These are phyloP conservation scores for Quercus cerris DNA, from an alignment of 306 rosid genomes.

Conservation along the genomic window DNA sequence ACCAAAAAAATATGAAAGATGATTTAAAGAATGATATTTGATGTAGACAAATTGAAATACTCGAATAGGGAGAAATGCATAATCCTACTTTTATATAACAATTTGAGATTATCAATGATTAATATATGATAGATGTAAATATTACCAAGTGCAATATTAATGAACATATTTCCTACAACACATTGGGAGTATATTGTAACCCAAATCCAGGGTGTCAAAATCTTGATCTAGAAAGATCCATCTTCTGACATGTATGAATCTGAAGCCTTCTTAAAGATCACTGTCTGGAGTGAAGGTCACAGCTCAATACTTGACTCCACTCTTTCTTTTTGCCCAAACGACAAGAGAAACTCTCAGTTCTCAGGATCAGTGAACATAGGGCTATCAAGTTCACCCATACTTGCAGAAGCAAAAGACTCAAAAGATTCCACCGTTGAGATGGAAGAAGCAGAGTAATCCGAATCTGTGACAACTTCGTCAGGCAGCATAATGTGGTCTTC, in stretches of 20 bases:
- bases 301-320: background rate
- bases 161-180: background rate
- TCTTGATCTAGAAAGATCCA: background rate
- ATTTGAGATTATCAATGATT: background rate
- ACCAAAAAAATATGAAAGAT: background rate
- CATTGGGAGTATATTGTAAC: background rate
- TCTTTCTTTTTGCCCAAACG: background rate
- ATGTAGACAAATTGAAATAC: background rate
- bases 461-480: conserved; percentile 54
- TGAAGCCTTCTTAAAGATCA: background rate
- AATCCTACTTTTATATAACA: background rate
- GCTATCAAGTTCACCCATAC: conserved; percentile 92
- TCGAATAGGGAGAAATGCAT: background rate
- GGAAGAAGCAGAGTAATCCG: conserved; percentile 72
- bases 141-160: background rate
- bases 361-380: conserved; percentile 66
- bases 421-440: conserved; percentile 63
- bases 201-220: background rate
- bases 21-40: background rate
- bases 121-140: background rate
- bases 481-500: conserved; percentile 66
- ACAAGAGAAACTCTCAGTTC: conserved; percentile 21
- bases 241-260: background rate
- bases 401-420: conserved; percentile 92
- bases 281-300: background rate